Evolutionary conservation across 139 green algal species (phyloP), one percentile per base, ranked within the genome.

Genomic region (Nannochloris sp.): DNA sequence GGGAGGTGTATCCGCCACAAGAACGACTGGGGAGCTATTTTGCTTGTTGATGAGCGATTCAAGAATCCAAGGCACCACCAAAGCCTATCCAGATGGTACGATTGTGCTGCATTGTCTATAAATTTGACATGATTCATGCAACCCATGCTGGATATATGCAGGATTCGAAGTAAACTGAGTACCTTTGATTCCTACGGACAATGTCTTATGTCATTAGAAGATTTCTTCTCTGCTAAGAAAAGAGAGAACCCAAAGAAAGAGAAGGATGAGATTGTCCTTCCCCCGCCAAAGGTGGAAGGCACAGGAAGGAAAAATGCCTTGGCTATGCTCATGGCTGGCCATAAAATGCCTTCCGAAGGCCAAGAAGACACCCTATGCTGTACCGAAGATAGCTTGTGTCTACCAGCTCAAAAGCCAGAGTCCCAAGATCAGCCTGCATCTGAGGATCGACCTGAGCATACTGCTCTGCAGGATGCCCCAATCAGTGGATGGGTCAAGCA

Each of bases 1-100:
- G 89, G 89, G 3, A 79, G 91, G 10, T 97, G 91, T 82, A 95
- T 98, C 51, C 79, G 92, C 3, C 92, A 98, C 79, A 76, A 71
- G 9, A 63, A 80, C 29, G 92, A 98, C 79, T 98, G 85, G 57
- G 92, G 92, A 8, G 88, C 86, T 31, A 88, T 98, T 67, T 63
- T 98, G n/a, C 82, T 97, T 45, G 65, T 97, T 44, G 92, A 96
- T 76, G 69, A 82, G n/a, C 83, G 89, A 23, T 95, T 94, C 70
- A 29, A 53, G 6, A 37, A 76, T 20, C 45, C 65, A 0, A 20
- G 65, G 31, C 70, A 83, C 62, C 76, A 85, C 61, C 43, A 62
- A 17, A 62, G 70, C 30, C 75, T 95, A 16, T 89, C 80, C 2
- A 67, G 80, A 36, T 95, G 88, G 88, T 63, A 78, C 10, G 36